Evolutionary conservation across 306 rosid genomes (phyloP), one percentile per base, ranked within the genome.

Genomic region (Vigna angularis): DNA sequence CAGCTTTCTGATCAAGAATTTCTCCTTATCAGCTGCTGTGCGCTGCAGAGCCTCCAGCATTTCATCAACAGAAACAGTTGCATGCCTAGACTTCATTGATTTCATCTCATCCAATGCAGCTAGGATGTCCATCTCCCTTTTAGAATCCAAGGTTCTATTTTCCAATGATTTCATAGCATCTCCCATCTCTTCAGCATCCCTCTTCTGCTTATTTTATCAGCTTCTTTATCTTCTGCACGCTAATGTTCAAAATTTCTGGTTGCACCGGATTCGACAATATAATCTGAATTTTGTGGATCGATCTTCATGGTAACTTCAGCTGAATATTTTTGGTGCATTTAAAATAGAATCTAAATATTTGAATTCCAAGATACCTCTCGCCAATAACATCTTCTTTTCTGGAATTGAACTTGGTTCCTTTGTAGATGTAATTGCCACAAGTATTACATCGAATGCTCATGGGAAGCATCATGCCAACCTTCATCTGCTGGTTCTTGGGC

Each of bases 401-500:
- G 7, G 89, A 86, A n/a, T 86, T 86, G 75, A 86, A 86, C 66
- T 86, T 82, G 59, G 86, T 86, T 1, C 89, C 89, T 55, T 86
- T 86, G 48, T 86, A 86, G 73, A 86, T 86, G 20, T 86, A 86
- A 75, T 82, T 86, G 1, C 89, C 89, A 1, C 97, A 92, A 0
- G 98, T 92, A 53, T 89, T 90, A 90, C 98, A 94, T 18, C 97
- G 87, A 48, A 94, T 94, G 82, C 98, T 94, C 97, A 94, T 94
- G 17, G 98, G 97, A 83, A 94, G 97, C 97, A 92, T 94, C 98
- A 94, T 94, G 8, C 98, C 95, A 13, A 94, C 90, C 85, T 94
- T 94, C 32, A 94, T 92, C 74, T 94, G 98, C 58, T 89, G 90
- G 34, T 94, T 94, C 82, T 89, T 92, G 4, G 96, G 93, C 40